phyloP scores from a whole-genome alignment of 192 early-diverging fungal genomes.

The Mortierella antarctica region DNA sequence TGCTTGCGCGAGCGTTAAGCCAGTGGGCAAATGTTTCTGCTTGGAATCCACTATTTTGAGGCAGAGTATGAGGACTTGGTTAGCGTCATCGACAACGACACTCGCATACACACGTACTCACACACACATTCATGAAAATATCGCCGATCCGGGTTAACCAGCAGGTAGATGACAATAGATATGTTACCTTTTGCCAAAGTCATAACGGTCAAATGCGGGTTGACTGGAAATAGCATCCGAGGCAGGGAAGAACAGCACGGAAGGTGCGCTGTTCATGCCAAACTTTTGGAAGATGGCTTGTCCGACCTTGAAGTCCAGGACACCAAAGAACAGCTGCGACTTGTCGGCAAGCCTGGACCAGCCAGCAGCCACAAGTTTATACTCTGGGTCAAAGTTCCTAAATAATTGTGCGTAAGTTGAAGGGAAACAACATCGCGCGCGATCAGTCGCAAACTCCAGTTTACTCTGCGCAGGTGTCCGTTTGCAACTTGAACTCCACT shows the following conservation, averaged over 20 bases:
- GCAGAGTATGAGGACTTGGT: neutral
- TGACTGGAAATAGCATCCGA: slow-evolving; percentile 49
- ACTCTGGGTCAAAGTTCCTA: slow-evolving; percentile 81
- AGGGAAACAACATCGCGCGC: neutral
- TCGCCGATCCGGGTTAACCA: too few species aligned
- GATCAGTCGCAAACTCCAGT: neutral
- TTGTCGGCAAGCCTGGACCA: slow-evolving; percentile 56
- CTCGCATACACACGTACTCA: too few species aligned
- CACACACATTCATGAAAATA: too few species aligned
- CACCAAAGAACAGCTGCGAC: slow-evolving; percentile 69
- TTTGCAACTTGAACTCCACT: too few species aligned
- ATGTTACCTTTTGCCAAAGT: slow-evolving; percentile 64
- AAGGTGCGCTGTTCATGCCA: slow-evolving; percentile 69
- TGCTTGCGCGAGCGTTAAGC: slow-evolving; percentile 56
- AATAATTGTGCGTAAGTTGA: neutral
- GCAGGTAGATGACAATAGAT: neutral
- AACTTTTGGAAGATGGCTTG: slow-evolving; percentile 76
- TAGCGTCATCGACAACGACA: too few species aligned
- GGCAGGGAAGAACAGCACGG: slow-evolving; percentile 74
- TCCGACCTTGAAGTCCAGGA: slow-evolving; percentile 75
- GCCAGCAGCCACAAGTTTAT: slow-evolving; percentile 68
- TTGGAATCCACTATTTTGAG: slow-evolving; percentile 62
- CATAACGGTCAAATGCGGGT: slow-evolving; percentile 64
- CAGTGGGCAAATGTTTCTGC: slow-evolving; percentile 74
- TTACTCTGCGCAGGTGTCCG: neutral